phyloP scores from a whole-genome alignment of 805 yeast species.

The Limtongozyma cylindracea region DNA sequence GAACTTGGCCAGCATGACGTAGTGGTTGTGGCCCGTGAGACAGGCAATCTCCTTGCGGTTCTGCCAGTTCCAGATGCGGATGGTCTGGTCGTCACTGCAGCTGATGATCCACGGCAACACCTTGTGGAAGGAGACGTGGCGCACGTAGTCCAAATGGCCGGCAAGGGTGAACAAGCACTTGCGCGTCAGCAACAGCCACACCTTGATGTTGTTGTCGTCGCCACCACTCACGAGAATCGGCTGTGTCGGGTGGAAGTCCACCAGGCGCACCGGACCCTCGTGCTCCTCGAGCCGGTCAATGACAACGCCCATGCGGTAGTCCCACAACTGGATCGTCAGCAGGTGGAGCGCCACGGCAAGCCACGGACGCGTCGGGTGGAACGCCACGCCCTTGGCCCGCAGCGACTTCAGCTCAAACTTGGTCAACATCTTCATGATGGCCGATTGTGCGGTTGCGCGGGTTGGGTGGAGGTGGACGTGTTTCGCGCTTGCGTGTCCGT shows the following conservation, averaged over 20 bases:
- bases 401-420: slow-evolving; percentile 94
- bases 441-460: not conserved
- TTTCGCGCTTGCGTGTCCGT: not conserved
- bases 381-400: slow-evolving; percentile 92
- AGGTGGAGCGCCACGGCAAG: slow-evolving; percentile 84
- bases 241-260: slow-evolving; percentile 94
- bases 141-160: slow-evolving; percentile 88
- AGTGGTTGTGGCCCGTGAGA: slow-evolving; percentile 93
- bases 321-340: slow-evolving; percentile 99
- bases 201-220: slow-evolving; percentile 86
- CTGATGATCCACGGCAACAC: slow-evolving; percentile 96
- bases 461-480: not conserved
- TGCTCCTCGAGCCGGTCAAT: slow-evolving; percentile 95
- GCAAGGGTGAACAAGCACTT: slow-evolving; percentile 76
- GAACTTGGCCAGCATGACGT: slow-evolving; percentile 95
- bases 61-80: slow-evolving; percentile 99
- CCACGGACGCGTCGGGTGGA: slow-evolving; percentile 94
- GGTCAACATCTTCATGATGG: slow-evolving; percentile 8
- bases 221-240: slow-evolving; percentile 95
- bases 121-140: slow-evolving; percentile 85
- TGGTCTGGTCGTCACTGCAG: slow-evolving; percentile 93
- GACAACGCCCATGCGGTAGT: slow-evolving; percentile 95
- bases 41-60: slow-evolving; percentile 93
- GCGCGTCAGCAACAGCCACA: slow-evolving; percentile 84
- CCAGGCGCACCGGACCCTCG: slow-evolving; percentile 92